Evolutionary conservation across 2,329 filamentous ascomycete genomes (phyloP).

Genomic region (Paramyrothecium sp.): DNA sequence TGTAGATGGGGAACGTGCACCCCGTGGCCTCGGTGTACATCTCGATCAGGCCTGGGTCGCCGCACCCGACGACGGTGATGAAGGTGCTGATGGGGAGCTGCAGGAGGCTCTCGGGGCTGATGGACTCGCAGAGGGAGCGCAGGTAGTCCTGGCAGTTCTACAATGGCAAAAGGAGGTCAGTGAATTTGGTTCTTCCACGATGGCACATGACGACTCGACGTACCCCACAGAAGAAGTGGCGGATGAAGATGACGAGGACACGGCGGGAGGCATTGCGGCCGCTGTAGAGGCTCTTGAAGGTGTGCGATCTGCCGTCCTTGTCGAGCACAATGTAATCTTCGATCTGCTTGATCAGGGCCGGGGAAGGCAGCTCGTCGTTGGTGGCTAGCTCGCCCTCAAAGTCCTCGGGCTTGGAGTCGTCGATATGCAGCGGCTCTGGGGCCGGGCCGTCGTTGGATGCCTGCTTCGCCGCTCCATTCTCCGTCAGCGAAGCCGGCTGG

Average conservation of each 20-base stretch:
- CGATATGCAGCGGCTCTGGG: conserved; percentile 28
- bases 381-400: conserved; percentile 56
- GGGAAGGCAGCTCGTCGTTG: conserved; percentile 53
- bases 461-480: not conserved
- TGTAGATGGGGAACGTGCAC: conserved; percentile 74
- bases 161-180: not conserved
- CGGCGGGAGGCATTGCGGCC: conserved; percentile 52
- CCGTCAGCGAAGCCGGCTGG: not conserved
- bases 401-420: conserved; percentile 43
- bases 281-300: conserved; percentile 63
- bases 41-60: conserved; percentile 64
- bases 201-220: conserved; percentile 5
- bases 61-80: conserved; percentile 71
- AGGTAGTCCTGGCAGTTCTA: conserved; percentile 78
- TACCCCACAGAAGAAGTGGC: conserved; percentile 81
- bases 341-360: conserved; percentile 47
- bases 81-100: conserved; percentile 55
- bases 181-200: conserved; percentile 12
- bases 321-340: conserved; percentile 60
- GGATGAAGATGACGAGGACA: conserved; percentile 70
- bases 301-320: conserved; percentile 54
- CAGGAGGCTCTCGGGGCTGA: conserved; percentile 51
- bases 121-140: conserved; percentile 55
- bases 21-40: conserved; percentile 61
- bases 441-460: conserved; percentile 15